Evolutionary conservation across 1,139 yeast species (phyloP), one percentile per base, ranked within the genome.

Genomic region (Saccharomycopsis phalli): DNA sequence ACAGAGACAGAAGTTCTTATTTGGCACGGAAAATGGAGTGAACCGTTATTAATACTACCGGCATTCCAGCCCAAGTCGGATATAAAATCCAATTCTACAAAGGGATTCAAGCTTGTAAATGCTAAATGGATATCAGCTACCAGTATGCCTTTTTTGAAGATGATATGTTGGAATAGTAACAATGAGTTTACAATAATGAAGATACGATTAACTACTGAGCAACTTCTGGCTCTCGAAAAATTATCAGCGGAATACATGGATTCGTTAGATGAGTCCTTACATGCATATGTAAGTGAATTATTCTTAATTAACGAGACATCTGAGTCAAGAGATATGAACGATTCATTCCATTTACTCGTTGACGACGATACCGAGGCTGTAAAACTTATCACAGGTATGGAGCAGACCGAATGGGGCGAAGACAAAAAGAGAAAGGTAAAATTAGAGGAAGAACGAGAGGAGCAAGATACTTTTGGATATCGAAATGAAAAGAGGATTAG

Each of bases 301-400:
- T 25, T 22, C 28, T 22, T 20, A 10, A 11, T 16, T n/a, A 37
- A 30, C 17, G 38, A 28, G 4, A n/a, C 19, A n/a, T 38, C 14
- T 11, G 37, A 36, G 19, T 10, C 13, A 11, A 20, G 4, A 11
- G 19, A 18, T 3, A 23, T 7, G 13, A 17, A 21, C 21, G 40
- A 23, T 11, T n/a, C 17, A n/a, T 18, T 28, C 25, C n/a, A 21
- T 37, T 13, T 26, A 4, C 13, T 40, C n/a, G 22, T 37, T 11
- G 47, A 44, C 21, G 47, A 41, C 31, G 47, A 44, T 20, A 40
- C 45, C 4, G 33, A 25, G 10, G 47, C 45, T 7, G 16, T 35
- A 14, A 32, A 32, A 13, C 21, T 44, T 5, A 38, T 42, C 4
- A 34, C 34, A 4, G 42, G 33, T 7, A 42, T 38, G 11, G 36